Conservation (phyloP, 225 moss, liverwort and hornwort species). For the Ulota crispa region DNA sequence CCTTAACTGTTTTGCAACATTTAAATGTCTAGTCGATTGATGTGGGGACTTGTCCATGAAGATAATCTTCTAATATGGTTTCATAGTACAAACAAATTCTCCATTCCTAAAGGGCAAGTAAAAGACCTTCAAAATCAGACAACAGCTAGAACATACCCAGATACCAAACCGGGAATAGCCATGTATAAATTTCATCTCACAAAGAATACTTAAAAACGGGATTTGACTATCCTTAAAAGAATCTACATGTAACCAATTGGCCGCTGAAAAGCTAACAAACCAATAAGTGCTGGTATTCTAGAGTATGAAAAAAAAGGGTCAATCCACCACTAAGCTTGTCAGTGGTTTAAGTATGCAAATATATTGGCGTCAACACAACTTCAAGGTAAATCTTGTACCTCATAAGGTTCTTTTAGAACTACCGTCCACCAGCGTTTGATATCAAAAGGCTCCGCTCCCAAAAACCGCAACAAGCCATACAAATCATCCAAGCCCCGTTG, state of each 20-base stretch:
- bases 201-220: background rate
- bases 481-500: constrained; percentile 95
- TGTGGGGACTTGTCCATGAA: background rate
- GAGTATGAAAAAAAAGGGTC: constrained; percentile 4
- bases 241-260: background rate
- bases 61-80: constrained; percentile 6
- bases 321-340: background rate
- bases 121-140: background rate
- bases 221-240: background rate
- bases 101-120: constrained; percentile 7
- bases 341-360: constrained; percentile 7
- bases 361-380: background rate
- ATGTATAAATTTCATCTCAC: background rate
- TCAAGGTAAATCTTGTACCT: constrained; percentile 53
- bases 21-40: background rate
- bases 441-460: constrained; percentile 85
- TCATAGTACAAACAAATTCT: background rate
- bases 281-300: background rate
- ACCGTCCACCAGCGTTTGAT: constrained; percentile 70
- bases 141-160: constrained; percentile 4
- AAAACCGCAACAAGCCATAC: constrained; percentile 80
- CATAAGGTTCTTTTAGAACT: constrained; percentile 83
- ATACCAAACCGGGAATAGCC: background rate
- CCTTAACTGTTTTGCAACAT: background rate
- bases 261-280: background rate